Evolutionary conservation across 2,329 filamentous ascomycete species (phyloP).

Genomic region (Arthrobotrys sphaeroides): DNA sequence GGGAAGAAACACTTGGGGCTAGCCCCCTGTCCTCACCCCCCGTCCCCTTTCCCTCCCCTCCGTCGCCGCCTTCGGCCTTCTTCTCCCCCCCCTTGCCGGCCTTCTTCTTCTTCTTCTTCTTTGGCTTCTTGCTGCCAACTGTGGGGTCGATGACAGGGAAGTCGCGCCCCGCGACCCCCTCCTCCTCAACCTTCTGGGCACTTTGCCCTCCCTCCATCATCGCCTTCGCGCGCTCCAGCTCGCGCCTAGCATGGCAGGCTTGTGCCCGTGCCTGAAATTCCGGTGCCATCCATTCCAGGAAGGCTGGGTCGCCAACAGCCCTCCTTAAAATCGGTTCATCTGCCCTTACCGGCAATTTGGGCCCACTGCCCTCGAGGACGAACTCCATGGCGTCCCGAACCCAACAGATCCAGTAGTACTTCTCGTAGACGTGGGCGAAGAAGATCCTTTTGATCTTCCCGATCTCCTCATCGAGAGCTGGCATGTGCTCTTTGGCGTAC

Average conservation of each 20-base stretch:
- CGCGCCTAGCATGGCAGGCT: background rate
- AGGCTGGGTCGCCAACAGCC: conserved; percentile 10
- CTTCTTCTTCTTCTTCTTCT: conserved; percentile 1
- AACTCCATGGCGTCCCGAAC: conserved; percentile 19
- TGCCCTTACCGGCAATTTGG: background rate
- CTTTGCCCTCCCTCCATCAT: background rate
- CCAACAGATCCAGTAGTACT: conserved; percentile 31
- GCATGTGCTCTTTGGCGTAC: background rate
- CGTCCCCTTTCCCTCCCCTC: background rate
- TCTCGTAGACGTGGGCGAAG: conserved; percentile 1
- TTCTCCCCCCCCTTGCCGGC: background rate
- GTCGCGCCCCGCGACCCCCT: too few species aligned
- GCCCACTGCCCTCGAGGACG: background rate
- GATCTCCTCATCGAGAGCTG: background rate
- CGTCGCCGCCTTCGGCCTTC: background rate
- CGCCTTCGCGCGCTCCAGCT: background rate
- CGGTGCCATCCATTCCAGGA: conserved; percentile 22
- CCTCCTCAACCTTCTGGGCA: too few species aligned
- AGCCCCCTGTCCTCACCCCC: too few species aligned
- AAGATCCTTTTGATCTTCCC: background rate
- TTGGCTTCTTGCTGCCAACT: background rate
- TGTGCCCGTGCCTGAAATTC: background rate
- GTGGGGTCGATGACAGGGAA: background rate
- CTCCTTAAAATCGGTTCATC: background rate
- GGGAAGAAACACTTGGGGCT: too few species aligned